A percentile compares a stretch with the other conserved stretches of the same genome.
Conservation (phyloP, 345 rosid genomes). For the Schrenkiella parvula region DNA sequence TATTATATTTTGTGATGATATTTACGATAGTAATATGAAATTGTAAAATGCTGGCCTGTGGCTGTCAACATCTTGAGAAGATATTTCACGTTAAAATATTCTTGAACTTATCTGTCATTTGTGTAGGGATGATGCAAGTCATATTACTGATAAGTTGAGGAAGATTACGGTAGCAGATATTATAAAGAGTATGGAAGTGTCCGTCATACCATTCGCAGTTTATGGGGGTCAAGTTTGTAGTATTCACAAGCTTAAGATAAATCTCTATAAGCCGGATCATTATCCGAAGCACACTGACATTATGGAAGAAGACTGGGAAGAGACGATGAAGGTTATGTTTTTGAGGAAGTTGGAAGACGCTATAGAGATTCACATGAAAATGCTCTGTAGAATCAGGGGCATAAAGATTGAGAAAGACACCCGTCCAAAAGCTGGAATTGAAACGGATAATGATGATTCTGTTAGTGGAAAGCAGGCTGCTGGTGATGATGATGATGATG, state of each 20-base stretch:
- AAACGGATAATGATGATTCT: slow-evolving; percentile 49
- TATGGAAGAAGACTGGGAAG: slow-evolving; percentile 57
- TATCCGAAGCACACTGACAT: slow-evolving; percentile 48
- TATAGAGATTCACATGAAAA: slow-evolving; percentile 57
- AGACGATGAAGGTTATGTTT: slow-evolving; percentile 47
- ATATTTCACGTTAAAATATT: not conserved
- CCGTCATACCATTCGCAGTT: slow-evolving; percentile 52
- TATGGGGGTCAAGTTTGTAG: slow-evolving; percentile 38
- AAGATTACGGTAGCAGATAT: slow-evolving; percentile 80
- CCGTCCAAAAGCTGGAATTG: slow-evolving; percentile 36
- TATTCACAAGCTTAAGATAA: slow-evolving; percentile 79
- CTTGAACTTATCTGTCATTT: slow-evolving; percentile 4
- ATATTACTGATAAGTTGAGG: slow-evolving; percentile 68
- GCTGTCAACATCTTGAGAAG: not conserved
- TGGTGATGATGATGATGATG: slow-evolving; percentile 48
- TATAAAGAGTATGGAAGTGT: slow-evolving; percentile 61
- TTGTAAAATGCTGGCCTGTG: not conserved
- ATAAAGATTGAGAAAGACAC: slow-evolving; percentile 44
- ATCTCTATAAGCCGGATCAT: slow-evolving; percentile 56
- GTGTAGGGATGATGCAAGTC: slow-evolving; percentile 66
- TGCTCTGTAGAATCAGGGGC: slow-evolving; percentile 73
- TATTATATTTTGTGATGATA: not conserved
- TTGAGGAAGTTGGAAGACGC: slow-evolving; percentile 91
- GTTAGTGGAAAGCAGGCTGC: slow-evolving; percentile 27
- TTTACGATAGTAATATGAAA: not conserved